Evolutionary conservation across 108 stramenopile genomes (phyloP).

Genomic region (Nannochloropsis granulata): DNA sequence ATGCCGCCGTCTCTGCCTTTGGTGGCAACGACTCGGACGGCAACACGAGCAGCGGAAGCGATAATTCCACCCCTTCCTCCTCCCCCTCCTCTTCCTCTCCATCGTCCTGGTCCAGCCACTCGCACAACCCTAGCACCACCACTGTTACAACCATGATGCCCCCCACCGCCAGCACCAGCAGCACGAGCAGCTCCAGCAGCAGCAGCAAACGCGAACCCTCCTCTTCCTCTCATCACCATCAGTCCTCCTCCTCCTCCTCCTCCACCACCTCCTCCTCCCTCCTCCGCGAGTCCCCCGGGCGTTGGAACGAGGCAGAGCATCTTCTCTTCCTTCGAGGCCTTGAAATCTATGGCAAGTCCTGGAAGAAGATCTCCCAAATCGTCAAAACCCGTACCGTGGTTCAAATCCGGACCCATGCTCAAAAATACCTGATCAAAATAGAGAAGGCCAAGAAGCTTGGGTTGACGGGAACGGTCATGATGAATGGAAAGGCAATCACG

Average conservation of each 20-base stretch:
- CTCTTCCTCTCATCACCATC: too few relatives aligned
- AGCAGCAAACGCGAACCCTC: not conserved
- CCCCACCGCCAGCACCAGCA: not conserved
- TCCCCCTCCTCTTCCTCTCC: too few relatives aligned
- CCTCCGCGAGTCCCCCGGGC: not conserved
- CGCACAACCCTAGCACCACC: too few relatives aligned
- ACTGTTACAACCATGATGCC: not conserved
- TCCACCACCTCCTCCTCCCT: too few relatives aligned
- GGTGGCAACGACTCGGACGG: not conserved
- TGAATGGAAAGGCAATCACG: not conserved
- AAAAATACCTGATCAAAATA: constrained; percentile 20
- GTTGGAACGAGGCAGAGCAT: not conserved
- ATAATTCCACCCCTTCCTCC: not conserved
- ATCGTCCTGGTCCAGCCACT: too few relatives aligned
- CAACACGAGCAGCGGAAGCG: not conserved
- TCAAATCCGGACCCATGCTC: constrained; percentile 25
- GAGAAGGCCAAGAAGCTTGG: constrained; percentile 1
- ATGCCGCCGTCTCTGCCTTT: not conserved
- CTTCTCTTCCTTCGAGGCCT: not conserved
- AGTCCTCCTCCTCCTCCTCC: too few relatives aligned
- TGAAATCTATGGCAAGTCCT: not conserved
- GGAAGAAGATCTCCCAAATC: not conserved
- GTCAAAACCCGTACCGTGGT: constrained; percentile 12
- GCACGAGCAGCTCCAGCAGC: not conserved
- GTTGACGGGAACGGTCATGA: not conserved